These are phyloP conservation scores for Corchorus olitorius DNA, from an alignment of 345 rosid genomes.

Conservation along the genomic window DNA sequence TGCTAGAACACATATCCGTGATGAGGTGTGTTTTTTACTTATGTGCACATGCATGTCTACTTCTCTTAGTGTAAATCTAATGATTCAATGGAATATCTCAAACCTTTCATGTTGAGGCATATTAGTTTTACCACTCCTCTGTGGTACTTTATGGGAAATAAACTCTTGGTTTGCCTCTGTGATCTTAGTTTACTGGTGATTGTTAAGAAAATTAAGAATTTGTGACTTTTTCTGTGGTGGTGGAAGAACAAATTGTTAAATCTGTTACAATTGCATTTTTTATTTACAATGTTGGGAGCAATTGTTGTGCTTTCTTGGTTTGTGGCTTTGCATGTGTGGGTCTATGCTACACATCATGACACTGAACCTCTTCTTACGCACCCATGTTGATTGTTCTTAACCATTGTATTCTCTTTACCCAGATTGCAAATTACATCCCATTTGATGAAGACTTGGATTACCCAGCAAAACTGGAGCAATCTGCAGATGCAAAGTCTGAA, in stretches of 20 bases:
- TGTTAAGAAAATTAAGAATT: too few species aligned
- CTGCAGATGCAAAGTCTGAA: slow-evolving; percentile 52
- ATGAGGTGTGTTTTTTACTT: slow-evolving; percentile 59
- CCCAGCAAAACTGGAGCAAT: slow-evolving; percentile 83
- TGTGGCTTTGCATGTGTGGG: neutral
- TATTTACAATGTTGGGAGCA: slow-evolving; percentile 8
- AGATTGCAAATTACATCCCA: slow-evolving; percentile 91
- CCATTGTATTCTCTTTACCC: slow-evolving; percentile 25
- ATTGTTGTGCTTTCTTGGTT: neutral
- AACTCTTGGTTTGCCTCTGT: too few species aligned
- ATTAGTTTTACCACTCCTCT: too few species aligned
- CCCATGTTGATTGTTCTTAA: neutral
- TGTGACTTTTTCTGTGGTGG: neutral
- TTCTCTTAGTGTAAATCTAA: neutral
- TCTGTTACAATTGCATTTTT: neutral
- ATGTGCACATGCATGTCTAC: neutral
- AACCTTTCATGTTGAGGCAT: too few species aligned
- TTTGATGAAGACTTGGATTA: slow-evolving; percentile 81
- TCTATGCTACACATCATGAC: neutral
- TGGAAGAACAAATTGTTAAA: neutral
- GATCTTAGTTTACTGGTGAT: too few species aligned
- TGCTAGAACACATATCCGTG: slow-evolving; percentile 94
- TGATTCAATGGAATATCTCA: too few species aligned
- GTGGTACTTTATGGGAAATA: too few species aligned
- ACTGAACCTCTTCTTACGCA: neutral